Conservation (phyloP, 2,329 filamentous ascomycete genomes). For the Sporothrix brunneoviolacea region DNA sequence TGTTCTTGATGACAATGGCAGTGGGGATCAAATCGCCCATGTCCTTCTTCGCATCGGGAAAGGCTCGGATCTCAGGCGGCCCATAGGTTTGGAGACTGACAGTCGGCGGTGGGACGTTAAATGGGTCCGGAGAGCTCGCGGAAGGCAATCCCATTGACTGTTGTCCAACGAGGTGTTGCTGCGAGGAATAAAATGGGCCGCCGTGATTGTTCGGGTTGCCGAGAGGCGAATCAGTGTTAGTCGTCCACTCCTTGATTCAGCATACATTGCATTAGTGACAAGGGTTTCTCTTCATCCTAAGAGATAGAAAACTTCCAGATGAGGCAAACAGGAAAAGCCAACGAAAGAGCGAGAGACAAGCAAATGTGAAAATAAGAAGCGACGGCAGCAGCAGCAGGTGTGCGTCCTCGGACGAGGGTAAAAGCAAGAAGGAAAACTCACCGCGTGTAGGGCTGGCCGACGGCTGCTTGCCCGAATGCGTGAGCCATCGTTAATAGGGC, state of each 20-base stretch:
- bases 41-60: slow-evolving; percentile 39
- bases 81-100: slow-evolving; percentile 35
- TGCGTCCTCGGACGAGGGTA: background rate
- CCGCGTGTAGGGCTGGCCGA: slow-evolving; percentile 62
- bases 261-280: too few species aligned
- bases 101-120: slow-evolving; percentile 28
- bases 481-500: slow-evolving; percentile 58
- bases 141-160: slow-evolving; percentile 29
- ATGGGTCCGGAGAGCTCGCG: slow-evolving; percentile 35
- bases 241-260: slow-evolving; percentile 20
- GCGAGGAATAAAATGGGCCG: slow-evolving; percentile 16
- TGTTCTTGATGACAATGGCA: slow-evolving; percentile 99
- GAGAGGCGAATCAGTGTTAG: slow-evolving; percentile 14
- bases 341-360: background rate
- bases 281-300: too few species aligned
- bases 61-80: slow-evolving; percentile 31
- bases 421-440: slow-evolving; percentile 32
- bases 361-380: slow-evolving; percentile 23
- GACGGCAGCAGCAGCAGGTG: too few species aligned
- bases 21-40: slow-evolving; percentile 92
- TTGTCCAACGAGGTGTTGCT: slow-evolving; percentile 16
- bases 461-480: slow-evolving; percentile 48
- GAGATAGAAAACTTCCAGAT: too few species aligned
- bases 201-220: slow-evolving; percentile 11
- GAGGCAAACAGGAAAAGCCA: background rate